Evolutionary conservation across 2,329 filamentous ascomycete genomes (phyloP), one percentile per base, ranked within the genome.

Genomic region (Talaromyces albobiverticillius): DNA sequence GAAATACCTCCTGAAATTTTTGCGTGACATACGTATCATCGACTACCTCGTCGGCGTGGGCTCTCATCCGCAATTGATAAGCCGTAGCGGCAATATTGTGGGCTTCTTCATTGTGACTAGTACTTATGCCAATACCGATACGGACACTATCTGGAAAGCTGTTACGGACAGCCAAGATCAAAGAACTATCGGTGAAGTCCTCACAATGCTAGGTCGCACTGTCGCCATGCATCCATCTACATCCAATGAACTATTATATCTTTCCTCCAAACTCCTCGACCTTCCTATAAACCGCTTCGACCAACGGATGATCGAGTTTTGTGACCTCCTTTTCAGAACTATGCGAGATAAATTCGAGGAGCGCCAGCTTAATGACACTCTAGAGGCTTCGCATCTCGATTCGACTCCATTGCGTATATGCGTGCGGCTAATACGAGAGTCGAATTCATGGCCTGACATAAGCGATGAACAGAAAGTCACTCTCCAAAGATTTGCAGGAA

Each of bases 61-160:
- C 53, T 96, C 93, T 29, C 94, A 97, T 65, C 90, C 92, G 1
- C 91, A 96, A 65, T 84, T 97, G 51, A 94, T 95, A 18, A 79
- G 82, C 32, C 85, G 91, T 61, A 89, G 89, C 64, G 80, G 82
- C 38, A 95, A 96, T 59, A 88, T 97, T 51, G 79, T 96, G 46
- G 89, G 89, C 1, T 97, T 97, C 64, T 77, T 97, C 49, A 82
- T 90, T 20, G 88, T 94, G 13, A 94, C 89, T 0, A 79, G 80
- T 51, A 86, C 84, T 13, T 96, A 93, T 70, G 83, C 81, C 0
- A 71, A 84, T 31, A 72, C 80, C 18, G 87, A 95, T 64, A 89
- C 89, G 1, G 88, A 96, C 64, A 80, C 83, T 14, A 82, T 96
- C 57, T 97, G 93, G 93, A 83, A 86, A 56, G 89, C 89, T 0